phyloP scores from a whole-genome alignment of 2,329 filamentous ascomycete species.

The Epichloe festucae region DNA sequence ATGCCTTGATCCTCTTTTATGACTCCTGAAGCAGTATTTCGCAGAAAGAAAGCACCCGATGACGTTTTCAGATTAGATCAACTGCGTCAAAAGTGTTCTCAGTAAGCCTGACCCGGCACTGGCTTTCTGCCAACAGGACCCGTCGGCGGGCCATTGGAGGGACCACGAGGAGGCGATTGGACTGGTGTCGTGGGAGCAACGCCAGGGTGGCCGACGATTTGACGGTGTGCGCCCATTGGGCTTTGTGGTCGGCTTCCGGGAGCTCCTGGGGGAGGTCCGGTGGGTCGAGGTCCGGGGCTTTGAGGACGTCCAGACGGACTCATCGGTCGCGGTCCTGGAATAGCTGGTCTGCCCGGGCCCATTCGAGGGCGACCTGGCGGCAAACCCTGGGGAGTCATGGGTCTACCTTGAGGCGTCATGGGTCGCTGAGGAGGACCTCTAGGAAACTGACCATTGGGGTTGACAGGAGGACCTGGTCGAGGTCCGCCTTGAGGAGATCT shows the following conservation, averaged over 20 bases:
- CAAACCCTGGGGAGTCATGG: slow-evolving; percentile 1
- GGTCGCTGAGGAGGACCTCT: slow-evolving; percentile 20
- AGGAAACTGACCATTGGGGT: slow-evolving; percentile 15
- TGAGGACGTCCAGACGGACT: slow-evolving; percentile 26
- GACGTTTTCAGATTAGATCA: background rate
- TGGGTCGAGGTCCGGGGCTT: background rate
- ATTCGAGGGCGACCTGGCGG: slow-evolving; percentile 4
- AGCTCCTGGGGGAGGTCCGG: slow-evolving; percentile 14
- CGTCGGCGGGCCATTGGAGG: slow-evolving; percentile 25
- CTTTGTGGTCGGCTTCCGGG: slow-evolving; percentile 25
- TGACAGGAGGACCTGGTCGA: slow-evolving; percentile 39
- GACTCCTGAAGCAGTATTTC: slow-evolving; percentile 7
- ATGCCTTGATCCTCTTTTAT: slow-evolving; percentile 10
- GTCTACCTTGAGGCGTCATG: slow-evolving; percentile 15
- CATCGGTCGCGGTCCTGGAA: slow-evolving; percentile 20
- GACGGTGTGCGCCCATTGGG: slow-evolving; percentile 27
- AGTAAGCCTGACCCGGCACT: slow-evolving; percentile 42
- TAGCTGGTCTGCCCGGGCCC: slow-evolving; percentile 10
- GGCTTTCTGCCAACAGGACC: slow-evolving; percentile 40
- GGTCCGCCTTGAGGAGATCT: slow-evolving; percentile 43
- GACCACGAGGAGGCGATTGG: slow-evolving; percentile 18
- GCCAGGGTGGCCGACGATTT: slow-evolving; percentile 30
- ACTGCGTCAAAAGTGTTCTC: slow-evolving; percentile 1
- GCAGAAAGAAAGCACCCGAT: slow-evolving; percentile 7
- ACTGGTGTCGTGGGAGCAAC: slow-evolving; percentile 34